Evolutionary conservation across 2,329 filamentous ascomycete genomes (phyloP).

Genomic region (Aspergillus sp.): DNA sequence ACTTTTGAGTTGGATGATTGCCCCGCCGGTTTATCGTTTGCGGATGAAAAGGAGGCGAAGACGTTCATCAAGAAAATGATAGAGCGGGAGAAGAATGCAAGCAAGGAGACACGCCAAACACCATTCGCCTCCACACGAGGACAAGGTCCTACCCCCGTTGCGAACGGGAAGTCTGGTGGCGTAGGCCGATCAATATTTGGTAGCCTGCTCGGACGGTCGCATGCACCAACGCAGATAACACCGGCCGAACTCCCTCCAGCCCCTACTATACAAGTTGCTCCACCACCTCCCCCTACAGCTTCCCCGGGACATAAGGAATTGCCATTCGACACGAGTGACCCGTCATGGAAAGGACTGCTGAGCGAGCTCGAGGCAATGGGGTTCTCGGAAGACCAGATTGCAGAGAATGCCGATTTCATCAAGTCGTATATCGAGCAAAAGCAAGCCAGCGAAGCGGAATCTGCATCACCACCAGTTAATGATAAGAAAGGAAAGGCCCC

Average conservation of each 20-base stretch:
- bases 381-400: constrained; percentile 67
- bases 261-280: constrained; percentile 30
- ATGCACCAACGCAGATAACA: constrained; percentile 33
- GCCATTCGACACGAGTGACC: constrained; percentile 61
- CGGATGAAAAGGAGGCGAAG: constrained; percentile 96
- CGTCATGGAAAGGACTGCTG: constrained; percentile 60
- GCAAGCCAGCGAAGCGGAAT: constrained; percentile 53
- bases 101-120: constrained; percentile 77
- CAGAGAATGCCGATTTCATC: constrained; percentile 67
- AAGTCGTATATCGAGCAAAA: constrained; percentile 66
- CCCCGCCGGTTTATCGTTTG: constrained; percentile 84
- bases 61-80: constrained; percentile 98
- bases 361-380: constrained; percentile 64
- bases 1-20: constrained; percentile 95
- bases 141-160: constrained; percentile 44
- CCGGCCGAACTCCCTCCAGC: constrained; percentile 23
- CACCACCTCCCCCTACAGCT: constrained; percentile 29
- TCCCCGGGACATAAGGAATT: constrained; percentile 39
- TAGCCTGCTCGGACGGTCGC: constrained; percentile 50
- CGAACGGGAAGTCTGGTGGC: constrained; percentile 44
- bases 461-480: constrained; percentile 40
- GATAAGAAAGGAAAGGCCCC: constrained; percentile 55
- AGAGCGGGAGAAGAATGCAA: constrained; percentile 92
- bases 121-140: constrained; percentile 63
- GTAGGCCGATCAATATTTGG: constrained; percentile 54